Base-by-base conservation (phyloP, 148 eudicot genomes). In the Pharnaceum exiguum region DNA sequence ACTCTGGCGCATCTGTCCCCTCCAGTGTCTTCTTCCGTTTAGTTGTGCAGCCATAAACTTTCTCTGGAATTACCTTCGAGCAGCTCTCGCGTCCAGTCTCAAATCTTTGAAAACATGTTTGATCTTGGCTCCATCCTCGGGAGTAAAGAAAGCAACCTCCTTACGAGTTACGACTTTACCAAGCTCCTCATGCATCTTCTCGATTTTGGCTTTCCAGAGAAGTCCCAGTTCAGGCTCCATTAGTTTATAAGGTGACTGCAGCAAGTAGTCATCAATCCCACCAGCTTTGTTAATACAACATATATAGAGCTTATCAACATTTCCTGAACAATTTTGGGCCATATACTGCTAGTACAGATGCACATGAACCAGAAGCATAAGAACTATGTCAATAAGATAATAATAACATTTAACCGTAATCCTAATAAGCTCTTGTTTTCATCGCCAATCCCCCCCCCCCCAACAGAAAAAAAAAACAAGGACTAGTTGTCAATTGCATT, bases 281-380 rank as follows among this genome's bases (percentile, higher is more conserved):
- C 96, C 99, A 3, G 95, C 99, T 67, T 88, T 88, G 82, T 91
- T 96, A 61, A 91, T 88, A 75, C 96, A 91, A 55, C 96, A 88
- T 43, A 91, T n/a, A n/a, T n/a, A n/a, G n/a, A n/a, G n/a, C n/a
- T n/a, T n/a, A n/a, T n/a, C n/a, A n/a, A n/a, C n/a, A n/a, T n/a
- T n/a, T n/a, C n/a, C n/a, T n/a, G n/a, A n/a, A n/a, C n/a, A n/a
- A n/a, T n/a, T n/a, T n/a, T n/a, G n/a, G n/a, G n/a, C n/a, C n/a
- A n/a, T n/a, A n/a, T n/a, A n/a, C n/a, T n/a, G n/a, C n/a, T n/a
- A n/a, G n/a, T n/a, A n/a, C n/a, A n/a, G n/a, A n/a, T n/a, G n/a
- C n/a, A n/a, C n/a, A n/a, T n/a, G n/a, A n/a, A n/a, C n/a, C n/a
- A n/a, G n/a, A n/a, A n/a, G n/a, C n/a, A n/a, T n/a, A n/a, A n/a